Base-by-base conservation (phyloP, 169 alveolate species). In the Babesia microti region DNA sequence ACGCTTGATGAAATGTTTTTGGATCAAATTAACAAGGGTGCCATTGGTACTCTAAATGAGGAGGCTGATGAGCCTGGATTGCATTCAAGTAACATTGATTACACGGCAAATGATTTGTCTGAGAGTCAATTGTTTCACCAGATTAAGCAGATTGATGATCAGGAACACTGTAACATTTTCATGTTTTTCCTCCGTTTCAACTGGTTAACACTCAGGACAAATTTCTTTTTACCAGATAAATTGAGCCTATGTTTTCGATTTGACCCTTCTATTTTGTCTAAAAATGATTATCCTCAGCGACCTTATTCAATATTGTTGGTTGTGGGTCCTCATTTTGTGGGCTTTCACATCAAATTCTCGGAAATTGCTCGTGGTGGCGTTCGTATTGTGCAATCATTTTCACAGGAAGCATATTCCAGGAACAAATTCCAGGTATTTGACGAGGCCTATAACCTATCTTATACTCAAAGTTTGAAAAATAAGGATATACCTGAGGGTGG, bases 401-500 rank as follows among this genome's bases (percentile, higher is more conserved):
- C 76, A 32, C 59, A 54, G 44, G 79, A 59, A 32, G 74, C 79
- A 3, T 81, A 78, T 63, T 69, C 72, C 50, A 41, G 76, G 32
- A 81, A 81, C 44, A 59, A 54, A 32, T 40, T 67, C 34, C 71
- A 71, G 47, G 55, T 75, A 2, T 69, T 81, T 53, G 89, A 78
- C 37, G 89, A 81, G 71, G 85, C 81, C 23, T 81, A 78, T 57
- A 81, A 78, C 44, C 68, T 81, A 26, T 71, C 85, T 9, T 59
- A 48, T 50, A 81, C 89, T 2, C 89, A 81, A 43, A 78, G 79
- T 45, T 59, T 70, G 35, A 81, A 81, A 58, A 81, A 81, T 52
- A 81, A 81, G 36, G 89, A 81, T 39, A 72, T 81, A 0, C 83
- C 89, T 0, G 89, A 81, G 44, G 89, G 89, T 3, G 89, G 89